These are phyloP conservation scores for Lojkania enalia DNA, from an alignment of 2,329 filamentous ascomycete genomes.

Conservation along the genomic window DNA sequence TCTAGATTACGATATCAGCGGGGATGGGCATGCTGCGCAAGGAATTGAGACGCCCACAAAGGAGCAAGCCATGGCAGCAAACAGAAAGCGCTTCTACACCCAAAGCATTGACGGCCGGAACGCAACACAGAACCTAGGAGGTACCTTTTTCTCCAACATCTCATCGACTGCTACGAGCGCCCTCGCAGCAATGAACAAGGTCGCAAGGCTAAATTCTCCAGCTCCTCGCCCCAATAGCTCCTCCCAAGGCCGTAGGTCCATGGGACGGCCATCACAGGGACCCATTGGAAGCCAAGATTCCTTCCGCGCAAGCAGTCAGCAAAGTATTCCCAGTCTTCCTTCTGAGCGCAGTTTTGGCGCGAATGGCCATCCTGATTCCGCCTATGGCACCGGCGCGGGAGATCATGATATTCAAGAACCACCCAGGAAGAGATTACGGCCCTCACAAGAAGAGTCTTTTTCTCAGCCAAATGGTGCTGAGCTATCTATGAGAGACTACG, in stretches of 20 bases:
- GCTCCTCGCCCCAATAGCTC: conserved; percentile 66
- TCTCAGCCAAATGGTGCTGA: conserved; percentile 55
- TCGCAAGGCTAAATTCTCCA: conserved; percentile 85
- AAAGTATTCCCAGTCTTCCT: conserved; percentile 69
- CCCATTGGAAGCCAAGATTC: conserved; percentile 64
- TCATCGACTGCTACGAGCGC: conserved; percentile 90
- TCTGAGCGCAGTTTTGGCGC: conserved; percentile 75
- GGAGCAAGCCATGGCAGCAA: conserved; percentile 95
- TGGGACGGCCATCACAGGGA: conserved; percentile 72
- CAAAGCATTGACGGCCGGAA: conserved; percentile 68
- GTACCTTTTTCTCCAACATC: conserved; percentile 97
- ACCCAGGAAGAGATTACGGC: conserved; percentile 74
- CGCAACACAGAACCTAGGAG: conserved; percentile 65
- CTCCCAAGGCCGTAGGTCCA: conserved; percentile 67
- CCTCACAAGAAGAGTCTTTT: conserved; percentile 47
- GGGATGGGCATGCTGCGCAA: conserved; percentile 70
- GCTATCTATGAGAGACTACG: conserved; percentile 59
- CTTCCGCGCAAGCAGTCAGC: conserved; percentile 76
- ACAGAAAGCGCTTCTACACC: conserved; percentile 88
- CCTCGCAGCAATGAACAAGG: conserved; percentile 92
- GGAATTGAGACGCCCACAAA: conserved; percentile 95
- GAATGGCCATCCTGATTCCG: conserved; percentile 62
- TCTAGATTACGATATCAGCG: conserved; percentile 78
- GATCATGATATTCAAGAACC: conserved; percentile 66
- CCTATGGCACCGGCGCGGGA: conserved; percentile 62